These are phyloP conservation scores for Fomes fomentarius DNA, from an alignment of 1,284 basidiomycete species.

Conservation along the genomic window DNA sequence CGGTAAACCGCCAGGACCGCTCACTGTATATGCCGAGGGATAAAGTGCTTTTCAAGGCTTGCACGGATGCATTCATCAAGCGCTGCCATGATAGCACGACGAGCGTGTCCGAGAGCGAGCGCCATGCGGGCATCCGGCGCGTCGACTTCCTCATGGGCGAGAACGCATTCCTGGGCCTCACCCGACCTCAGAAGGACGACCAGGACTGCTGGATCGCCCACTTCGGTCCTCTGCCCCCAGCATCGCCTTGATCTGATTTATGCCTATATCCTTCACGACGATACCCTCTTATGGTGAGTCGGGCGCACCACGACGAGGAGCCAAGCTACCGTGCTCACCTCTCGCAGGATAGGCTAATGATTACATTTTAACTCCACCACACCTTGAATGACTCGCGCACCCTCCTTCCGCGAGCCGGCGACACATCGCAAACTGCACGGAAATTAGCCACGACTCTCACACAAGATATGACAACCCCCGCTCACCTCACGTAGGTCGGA, in stretches of 20 bases:
- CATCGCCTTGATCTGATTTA: constrained; percentile 4
- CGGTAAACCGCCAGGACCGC: constrained; percentile 47
- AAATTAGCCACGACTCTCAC: too few species aligned
- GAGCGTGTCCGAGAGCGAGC: constrained; percentile 27
- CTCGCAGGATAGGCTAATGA: constrained; percentile 14
- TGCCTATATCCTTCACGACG: constrained; percentile 7
- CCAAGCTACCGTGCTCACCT: background rate
- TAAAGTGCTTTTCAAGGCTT: constrained; percentile 38
- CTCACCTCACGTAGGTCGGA: constrained; percentile 22
- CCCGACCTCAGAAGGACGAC: constrained; percentile 30
- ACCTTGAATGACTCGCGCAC: too few species aligned
- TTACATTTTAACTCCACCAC: constrained; percentile 6
- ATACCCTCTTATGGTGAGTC: constrained; percentile 22
- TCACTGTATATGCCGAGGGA: constrained; percentile 29
- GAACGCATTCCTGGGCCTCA: constrained; percentile 46
- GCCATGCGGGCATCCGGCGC: constrained; percentile 46
- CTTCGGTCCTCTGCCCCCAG: constrained; percentile 11
- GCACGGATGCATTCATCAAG: constrained; percentile 43
- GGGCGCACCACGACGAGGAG: background rate
- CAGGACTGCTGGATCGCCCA: constrained; percentile 19
- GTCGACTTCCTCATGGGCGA: constrained; percentile 52
- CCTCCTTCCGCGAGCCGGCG: too few species aligned
- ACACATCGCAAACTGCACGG: too few species aligned
- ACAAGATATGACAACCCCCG: constrained; percentile 17
- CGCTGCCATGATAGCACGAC: constrained; percentile 43